A percentile compares a stretch with the other conserved stretches of the same genome.
These are phyloP conservation scores for Tulasnella sp. DNA, from an alignment of 768 basidiomycete species.

Conservation along the genomic window DNA sequence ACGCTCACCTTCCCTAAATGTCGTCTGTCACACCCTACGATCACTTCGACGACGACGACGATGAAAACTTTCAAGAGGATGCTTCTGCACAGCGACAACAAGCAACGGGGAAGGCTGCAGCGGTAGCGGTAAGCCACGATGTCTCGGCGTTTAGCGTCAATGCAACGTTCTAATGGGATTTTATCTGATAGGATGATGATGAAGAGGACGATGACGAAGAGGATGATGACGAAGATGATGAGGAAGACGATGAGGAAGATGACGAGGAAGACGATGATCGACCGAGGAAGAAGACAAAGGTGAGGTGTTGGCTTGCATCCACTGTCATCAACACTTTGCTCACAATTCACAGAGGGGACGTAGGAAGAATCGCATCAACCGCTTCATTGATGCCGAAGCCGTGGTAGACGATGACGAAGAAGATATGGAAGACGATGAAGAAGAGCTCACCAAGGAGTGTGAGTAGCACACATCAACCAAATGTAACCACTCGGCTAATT, in stretches of 20 bases:
- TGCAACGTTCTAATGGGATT: neutral
- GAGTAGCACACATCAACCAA: slow-evolving; percentile 16
- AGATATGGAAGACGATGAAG: slow-evolving; percentile 80
- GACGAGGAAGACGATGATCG: slow-evolving; percentile 31
- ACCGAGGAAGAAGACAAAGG: slow-evolving; percentile 51
- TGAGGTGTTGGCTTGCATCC: slow-evolving; percentile 23
- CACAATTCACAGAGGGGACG: slow-evolving; percentile 35
- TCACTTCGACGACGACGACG: slow-evolving; percentile 22
- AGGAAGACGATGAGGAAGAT: slow-evolving; percentile 41
- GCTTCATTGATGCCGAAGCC: slow-evolving; percentile 92
- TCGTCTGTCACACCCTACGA: too few species aligned
- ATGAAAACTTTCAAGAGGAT: neutral
- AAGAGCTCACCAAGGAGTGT: slow-evolving; percentile 28
- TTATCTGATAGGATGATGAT: slow-evolving; percentile 24
- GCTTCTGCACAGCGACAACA: too few species aligned
- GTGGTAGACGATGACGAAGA: slow-evolving; percentile 96
- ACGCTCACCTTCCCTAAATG: too few species aligned
- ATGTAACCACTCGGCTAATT: slow-evolving; percentile 12
- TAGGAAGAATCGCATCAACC: slow-evolving; percentile 41
- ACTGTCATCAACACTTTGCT: neutral
- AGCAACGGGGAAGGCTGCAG: slow-evolving; percentile 21
- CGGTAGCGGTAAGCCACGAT: neutral
- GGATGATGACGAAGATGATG: slow-evolving; percentile 44
- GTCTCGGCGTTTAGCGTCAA: neutral
- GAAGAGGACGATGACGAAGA: slow-evolving; percentile 35